These are phyloP conservation scores for Fusarium brevicatenulatum DNA, from an alignment of 2,329 filamentous ascomycete species.

Conservation along the genomic window DNA sequence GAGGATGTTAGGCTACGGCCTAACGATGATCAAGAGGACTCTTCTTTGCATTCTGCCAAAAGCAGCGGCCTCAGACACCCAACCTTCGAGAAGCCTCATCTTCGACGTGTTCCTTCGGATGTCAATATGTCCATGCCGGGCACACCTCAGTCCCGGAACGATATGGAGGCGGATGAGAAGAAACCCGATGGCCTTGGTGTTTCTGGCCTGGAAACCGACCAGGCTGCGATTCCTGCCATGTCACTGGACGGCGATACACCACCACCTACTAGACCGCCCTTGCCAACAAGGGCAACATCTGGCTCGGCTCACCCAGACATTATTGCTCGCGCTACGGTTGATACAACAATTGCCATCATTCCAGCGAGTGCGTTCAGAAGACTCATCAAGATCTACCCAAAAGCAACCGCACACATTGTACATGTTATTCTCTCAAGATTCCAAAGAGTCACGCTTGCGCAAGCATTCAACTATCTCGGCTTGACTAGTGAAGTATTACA, in stretches of 20 bases:
- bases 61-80: conserved; percentile 47
- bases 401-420: conserved; percentile 95
- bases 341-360: conserved; percentile 98
- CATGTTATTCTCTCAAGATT: conserved; percentile 96
- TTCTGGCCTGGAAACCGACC: conserved; percentile 21
- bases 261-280: conserved; percentile 49
- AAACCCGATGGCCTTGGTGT: conserved; percentile 26
- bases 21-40: conserved; percentile 74
- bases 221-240: conserved; percentile 75
- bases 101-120: conserved; percentile 27
- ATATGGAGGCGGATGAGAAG: conserved; percentile 19
- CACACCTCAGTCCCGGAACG: conserved; percentile 52
- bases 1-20: conserved; percentile 87
- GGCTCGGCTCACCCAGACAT: conserved; percentile 96
- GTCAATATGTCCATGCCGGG: conserved; percentile 50
- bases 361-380: conserved; percentile 95
- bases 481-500: conserved; percentile 90
- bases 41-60: conserved; percentile 33
- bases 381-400: conserved; percentile 92
- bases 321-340: conserved; percentile 92
- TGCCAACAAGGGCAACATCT: conserved; percentile 59
- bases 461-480: conserved; percentile 93
- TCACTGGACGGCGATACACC: conserved; percentile 67
- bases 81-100: conserved; percentile 37
- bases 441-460: conserved; percentile 92